Evolutionary conservation across 257 asterid genomes (phyloP).

Genomic region (Handroanthus guayacan): DNA sequence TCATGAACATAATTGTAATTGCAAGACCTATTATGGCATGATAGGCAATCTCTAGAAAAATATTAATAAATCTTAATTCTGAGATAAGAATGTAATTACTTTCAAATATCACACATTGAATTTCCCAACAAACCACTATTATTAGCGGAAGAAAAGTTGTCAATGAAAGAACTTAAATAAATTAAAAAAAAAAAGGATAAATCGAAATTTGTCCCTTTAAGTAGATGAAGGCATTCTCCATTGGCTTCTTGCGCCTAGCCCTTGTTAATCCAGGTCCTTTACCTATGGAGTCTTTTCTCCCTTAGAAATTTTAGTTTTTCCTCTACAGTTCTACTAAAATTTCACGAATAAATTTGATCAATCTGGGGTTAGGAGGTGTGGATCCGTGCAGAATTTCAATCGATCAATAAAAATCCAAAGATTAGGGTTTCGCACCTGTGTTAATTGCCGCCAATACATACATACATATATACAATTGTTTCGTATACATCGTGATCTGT

Average conservation of each 20-base stretch:
- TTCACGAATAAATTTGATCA: constrained; percentile 34
- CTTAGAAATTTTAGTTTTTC: neutral
- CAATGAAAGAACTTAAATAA: no score
- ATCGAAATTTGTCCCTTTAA: neutral
- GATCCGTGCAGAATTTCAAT: constrained; percentile 38
- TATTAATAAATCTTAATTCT: no score
- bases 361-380: constrained; percentile 54
- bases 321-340: neutral
- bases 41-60: no score
- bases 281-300: neutral
- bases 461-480: neutral
- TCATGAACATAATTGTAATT: no score
- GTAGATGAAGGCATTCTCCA: neutral
- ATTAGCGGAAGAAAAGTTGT: no score
- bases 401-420: constrained; percentile 35
- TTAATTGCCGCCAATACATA: constrained; percentile 44
- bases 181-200: neutral
- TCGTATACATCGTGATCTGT: constrained; percentile 33
- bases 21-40: no score
- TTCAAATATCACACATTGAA: no score
- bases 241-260: constrained; percentile 6
- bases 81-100: no score
- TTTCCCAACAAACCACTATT: no score
- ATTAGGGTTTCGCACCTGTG: constrained; percentile 63
- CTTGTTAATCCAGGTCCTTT: neutral